Evolutionary conservation across 495 filamentous ascomycete genomes (phyloP).

Genomic region (Aspergillus ellipticus): DNA sequence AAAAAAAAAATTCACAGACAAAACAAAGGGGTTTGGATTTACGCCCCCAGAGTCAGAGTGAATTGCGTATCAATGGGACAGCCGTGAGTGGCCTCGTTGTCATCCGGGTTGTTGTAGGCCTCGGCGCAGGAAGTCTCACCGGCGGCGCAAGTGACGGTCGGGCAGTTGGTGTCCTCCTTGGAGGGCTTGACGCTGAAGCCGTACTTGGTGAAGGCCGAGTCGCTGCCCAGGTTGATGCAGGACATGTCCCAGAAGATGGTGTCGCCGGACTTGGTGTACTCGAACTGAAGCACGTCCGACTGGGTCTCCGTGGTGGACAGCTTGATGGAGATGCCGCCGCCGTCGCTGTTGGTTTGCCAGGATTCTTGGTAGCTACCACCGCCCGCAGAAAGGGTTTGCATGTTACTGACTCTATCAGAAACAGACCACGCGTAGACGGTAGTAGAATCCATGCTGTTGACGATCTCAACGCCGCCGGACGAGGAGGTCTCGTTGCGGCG

Average conservation of each 20-base stretch:
- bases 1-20: background rate
- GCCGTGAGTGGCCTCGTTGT: conserved; percentile 45
- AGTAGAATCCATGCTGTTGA: conserved; percentile 34
- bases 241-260: conserved; percentile 47
- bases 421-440: conserved; percentile 45
- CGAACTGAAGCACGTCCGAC: conserved; percentile 45
- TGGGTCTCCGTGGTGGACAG: conserved; percentile 31
- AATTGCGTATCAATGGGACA: conserved; percentile 43
- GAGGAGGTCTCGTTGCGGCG: conserved; percentile 10
- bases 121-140: conserved; percentile 36
- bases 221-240: conserved; percentile 38
- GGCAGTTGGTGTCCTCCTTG: conserved; percentile 25
- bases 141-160: conserved; percentile 35
- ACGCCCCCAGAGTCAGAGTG: conserved; percentile 33
- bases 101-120: conserved; percentile 40
- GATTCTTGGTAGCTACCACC: conserved; percentile 33
- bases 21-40: conserved; percentile 11
- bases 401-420: conserved; percentile 29
- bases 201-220: conserved; percentile 38
- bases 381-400: conserved; percentile 36
- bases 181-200: conserved; percentile 40
- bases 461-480: conserved; percentile 31
- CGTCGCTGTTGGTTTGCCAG: conserved; percentile 39
- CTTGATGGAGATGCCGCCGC: conserved; percentile 48
- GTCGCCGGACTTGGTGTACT: conserved; percentile 38